Conservation (phyloP, 176 grass and related monocot genomes). For the Elymus sibiricus region DNA sequence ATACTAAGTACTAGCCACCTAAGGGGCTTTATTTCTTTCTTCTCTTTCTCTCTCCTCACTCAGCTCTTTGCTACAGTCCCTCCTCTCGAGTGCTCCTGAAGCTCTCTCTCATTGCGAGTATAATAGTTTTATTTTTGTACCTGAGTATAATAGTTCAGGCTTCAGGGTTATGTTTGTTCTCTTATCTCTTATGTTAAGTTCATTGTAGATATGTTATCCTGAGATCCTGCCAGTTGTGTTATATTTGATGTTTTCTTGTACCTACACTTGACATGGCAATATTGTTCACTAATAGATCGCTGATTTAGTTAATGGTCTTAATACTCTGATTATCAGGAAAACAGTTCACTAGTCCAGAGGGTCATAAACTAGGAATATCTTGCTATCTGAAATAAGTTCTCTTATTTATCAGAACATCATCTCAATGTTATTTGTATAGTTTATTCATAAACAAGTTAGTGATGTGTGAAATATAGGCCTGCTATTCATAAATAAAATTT, state of each 20-base stretch:
- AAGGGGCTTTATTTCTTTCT: too few relatives aligned
- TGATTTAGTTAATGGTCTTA: not conserved
- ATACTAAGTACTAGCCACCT: too few relatives aligned
- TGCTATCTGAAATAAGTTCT: constrained; percentile 5
- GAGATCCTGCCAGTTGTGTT: not conserved
- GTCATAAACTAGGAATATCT: not conserved
- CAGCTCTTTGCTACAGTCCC: not conserved
- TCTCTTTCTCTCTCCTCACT: not conserved
- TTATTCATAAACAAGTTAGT: not conserved
- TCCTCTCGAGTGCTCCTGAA: not conserved
- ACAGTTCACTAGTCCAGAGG: not conserved
- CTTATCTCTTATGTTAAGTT: not conserved
- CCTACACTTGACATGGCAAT: not conserved
- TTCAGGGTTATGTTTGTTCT: not conserved
- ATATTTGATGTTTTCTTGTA: constrained; percentile 7
- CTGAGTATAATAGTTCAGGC: not conserved
- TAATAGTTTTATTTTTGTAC: too few relatives aligned
- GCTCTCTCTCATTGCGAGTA: not conserved
- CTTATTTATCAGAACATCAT: not conserved
- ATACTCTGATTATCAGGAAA: not conserved
- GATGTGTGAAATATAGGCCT: not conserved
- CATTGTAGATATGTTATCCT: not conserved
- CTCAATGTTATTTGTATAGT: not conserved
- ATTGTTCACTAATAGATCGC: not conserved
- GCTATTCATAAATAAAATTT: not conserved